Evolutionary conservation across 2,329 filamentous ascomycete genomes (phyloP).

Genomic region (Raffaelea arxii): DNA sequence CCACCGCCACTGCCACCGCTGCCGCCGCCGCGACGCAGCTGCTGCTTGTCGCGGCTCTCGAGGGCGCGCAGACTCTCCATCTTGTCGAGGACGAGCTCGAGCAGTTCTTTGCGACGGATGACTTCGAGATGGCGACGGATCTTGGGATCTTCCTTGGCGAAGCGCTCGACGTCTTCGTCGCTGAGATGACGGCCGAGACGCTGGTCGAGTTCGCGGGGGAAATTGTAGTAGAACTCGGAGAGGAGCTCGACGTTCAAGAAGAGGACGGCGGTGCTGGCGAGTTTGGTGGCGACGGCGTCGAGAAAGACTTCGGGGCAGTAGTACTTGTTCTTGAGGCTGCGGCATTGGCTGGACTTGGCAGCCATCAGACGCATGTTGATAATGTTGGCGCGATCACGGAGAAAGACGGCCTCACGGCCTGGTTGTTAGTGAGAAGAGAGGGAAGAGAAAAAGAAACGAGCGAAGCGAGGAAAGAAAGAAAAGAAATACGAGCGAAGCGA

Average conservation of each 20-base stretch:
- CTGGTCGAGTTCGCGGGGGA: slow-evolving; percentile 83
- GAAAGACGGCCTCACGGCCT: slow-evolving; percentile 90
- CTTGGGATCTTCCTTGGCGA: slow-evolving; percentile 88
- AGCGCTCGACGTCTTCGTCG: slow-evolving; percentile 73
- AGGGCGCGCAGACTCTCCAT: slow-evolving; percentile 85
- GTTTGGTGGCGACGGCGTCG: slow-evolving; percentile 91
- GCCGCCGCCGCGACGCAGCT: slow-evolving; percentile 29
- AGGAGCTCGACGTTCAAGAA: slow-evolving; percentile 96
- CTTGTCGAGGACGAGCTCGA: slow-evolving; percentile 89
- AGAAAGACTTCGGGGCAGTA: slow-evolving; percentile 95
- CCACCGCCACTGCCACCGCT: too few relatives aligned
- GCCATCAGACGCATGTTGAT: slow-evolving; percentile 84
- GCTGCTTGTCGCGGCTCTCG: slow-evolving; percentile 60
- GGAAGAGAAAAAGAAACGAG: not conserved
- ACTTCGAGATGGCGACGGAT: slow-evolving; percentile 84
- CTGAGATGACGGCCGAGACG: slow-evolving; percentile 74
- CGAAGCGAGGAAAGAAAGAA: not conserved
- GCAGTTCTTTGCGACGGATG: slow-evolving; percentile 80
- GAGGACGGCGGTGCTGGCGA: slow-evolving; percentile 87
- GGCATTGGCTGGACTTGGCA: slow-evolving; percentile 84
- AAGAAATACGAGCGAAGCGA: not conserved
- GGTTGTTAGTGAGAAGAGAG: slow-evolving; percentile 17
- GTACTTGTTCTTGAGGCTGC: slow-evolving; percentile 79
- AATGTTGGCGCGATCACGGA: slow-evolving; percentile 82
- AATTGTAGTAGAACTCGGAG: slow-evolving; percentile 96